phyloP scores from a whole-genome alignment of 1,139 yeast species.

The Pichia kudriavzevii region DNA sequence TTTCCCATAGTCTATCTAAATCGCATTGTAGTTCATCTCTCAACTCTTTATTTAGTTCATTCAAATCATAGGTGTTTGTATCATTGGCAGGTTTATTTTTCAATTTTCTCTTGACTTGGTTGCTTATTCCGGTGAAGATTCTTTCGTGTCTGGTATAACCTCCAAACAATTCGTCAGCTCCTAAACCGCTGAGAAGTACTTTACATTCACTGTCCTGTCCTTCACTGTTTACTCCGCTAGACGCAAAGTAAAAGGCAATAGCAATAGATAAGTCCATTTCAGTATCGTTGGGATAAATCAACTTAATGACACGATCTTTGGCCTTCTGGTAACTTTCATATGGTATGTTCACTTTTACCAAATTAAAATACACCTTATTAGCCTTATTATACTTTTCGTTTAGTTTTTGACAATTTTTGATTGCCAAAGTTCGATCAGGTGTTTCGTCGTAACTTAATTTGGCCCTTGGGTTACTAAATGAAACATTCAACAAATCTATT shows the following conservation, averaged over 20 bases:
- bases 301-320: slow-evolving; percentile 44
- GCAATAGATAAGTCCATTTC: slow-evolving; percentile 96
- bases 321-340: slow-evolving; percentile 55
- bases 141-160: slow-evolving; percentile 80
- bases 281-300: slow-evolving; percentile 79
- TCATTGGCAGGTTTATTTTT: slow-evolving; percentile 20
- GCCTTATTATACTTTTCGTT: slow-evolving; percentile 31
- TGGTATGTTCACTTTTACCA: slow-evolving; percentile 64
- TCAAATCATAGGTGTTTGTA: slow-evolving; percentile 15
- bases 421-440: slow-evolving; percentile 77
- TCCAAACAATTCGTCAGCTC: slow-evolving; percentile 93
- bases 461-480: slow-evolving; percentile 87
- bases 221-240: slow-evolving; percentile 31
- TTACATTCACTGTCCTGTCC: slow-evolving; percentile 41
- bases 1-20: slow-evolving; percentile 60
- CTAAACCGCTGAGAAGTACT: slow-evolving; percentile 86
- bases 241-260: slow-evolving; percentile 88
- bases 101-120: slow-evolving; percentile 19
- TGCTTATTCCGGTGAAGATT: slow-evolving; percentile 33
- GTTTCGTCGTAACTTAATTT: slow-evolving; percentile 51
- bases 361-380: slow-evolving; percentile 32
- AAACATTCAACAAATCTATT: slow-evolving; percentile 84
- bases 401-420: slow-evolving; percentile 51
- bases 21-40: slow-evolving; percentile 57
- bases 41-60: slow-evolving; percentile 30